Conservation (phyloP, 2,329 filamentous ascomycete species). For the Sporothrix protearum region DNA sequence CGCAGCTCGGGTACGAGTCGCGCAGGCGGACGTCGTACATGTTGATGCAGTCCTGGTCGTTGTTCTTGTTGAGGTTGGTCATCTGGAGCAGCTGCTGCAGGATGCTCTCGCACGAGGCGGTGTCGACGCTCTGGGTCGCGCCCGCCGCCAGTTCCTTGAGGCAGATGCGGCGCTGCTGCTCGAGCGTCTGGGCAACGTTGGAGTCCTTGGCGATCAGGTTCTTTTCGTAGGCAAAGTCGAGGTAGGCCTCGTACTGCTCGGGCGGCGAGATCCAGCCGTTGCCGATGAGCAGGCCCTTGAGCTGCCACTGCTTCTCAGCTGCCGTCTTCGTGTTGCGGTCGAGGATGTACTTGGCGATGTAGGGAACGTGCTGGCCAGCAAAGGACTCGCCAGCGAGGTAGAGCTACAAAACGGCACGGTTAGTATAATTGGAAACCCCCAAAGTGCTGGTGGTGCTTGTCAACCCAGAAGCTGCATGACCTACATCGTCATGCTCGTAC, state of each 20-base stretch:
- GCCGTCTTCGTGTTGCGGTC: slow-evolving; percentile 70
- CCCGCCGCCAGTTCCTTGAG: slow-evolving; percentile 53
- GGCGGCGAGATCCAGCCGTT: slow-evolving; percentile 94
- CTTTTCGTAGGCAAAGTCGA: slow-evolving; percentile 75
- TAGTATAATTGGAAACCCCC: no score
- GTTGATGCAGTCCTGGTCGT: slow-evolving; percentile 67
- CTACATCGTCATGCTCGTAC: slow-evolving; percentile 83
- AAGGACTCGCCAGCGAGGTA: slow-evolving; percentile 96
- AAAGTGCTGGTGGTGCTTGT: no score
- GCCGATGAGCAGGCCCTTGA: slow-evolving; percentile 85
- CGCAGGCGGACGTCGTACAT: slow-evolving; percentile 94
- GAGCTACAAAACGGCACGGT: slow-evolving; percentile 53
- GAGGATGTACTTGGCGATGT: slow-evolving; percentile 88
- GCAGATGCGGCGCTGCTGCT: slow-evolving; percentile 67
- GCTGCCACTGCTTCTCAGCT: slow-evolving; percentile 61
- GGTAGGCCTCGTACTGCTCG: slow-evolving; percentile 86
- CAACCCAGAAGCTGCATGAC: no score
- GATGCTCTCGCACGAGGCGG: slow-evolving; percentile 69
- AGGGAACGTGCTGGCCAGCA: slow-evolving; percentile 94
- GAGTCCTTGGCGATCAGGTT: slow-evolving; percentile 67
- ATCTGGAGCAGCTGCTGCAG: slow-evolving; percentile 67
- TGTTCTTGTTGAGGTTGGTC: slow-evolving; percentile 52
- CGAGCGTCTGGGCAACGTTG: slow-evolving; percentile 60
- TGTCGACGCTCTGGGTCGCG: slow-evolving; percentile 59
- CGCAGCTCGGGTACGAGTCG: slow-evolving; percentile 78